Percentiles rank a stretch among this genome's conserved stretches.
Evolutionary conservation across 305 asterid species (phyloP).

Genomic region (Solanum hybrid): DNA sequence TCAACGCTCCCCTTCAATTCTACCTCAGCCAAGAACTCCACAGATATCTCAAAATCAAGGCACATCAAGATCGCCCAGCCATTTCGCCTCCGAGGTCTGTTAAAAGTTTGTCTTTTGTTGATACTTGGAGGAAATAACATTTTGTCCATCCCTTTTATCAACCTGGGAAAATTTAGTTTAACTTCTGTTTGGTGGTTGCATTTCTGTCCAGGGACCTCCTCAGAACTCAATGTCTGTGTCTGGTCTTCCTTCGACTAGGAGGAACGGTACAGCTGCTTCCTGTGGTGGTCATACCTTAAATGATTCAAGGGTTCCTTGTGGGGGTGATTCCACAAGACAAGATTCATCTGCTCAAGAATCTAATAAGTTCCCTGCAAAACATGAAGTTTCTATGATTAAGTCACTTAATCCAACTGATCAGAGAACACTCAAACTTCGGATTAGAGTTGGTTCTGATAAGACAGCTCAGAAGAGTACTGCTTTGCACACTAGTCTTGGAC

Average conservation of each 20-base stretch:
- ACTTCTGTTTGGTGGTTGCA: constrained; percentile 26
- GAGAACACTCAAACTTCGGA: constrained; percentile 57
- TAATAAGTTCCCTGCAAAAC: constrained; percentile 32
- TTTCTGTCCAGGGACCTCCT: constrained; percentile 39
- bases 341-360: constrained; percentile 35
- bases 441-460: constrained; percentile 64
- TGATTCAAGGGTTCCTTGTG: constrained; percentile 26
- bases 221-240: constrained; percentile 25
- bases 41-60: constrained; percentile 37
- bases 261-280: constrained; percentile 31
- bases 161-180: constrained; percentile 11
- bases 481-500: constrained; percentile 67
- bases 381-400: constrained; percentile 37
- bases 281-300: constrained; percentile 18
- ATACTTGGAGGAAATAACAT: constrained; percentile 3
- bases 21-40: constrained; percentile 54
- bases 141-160: constrained; percentile 5
- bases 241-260: constrained; percentile 31
- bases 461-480: constrained; percentile 55
- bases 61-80: constrained; percentile 36
- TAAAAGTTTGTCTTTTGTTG: constrained; percentile 7
- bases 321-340: constrained; percentile 30
- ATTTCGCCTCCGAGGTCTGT: constrained; percentile 43
- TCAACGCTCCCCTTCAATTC: constrained; percentile 65
- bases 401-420: constrained; percentile 29